Conservation (phyloP, 805 yeast genomes). For the Ogataea parapolymorpha region DNA sequence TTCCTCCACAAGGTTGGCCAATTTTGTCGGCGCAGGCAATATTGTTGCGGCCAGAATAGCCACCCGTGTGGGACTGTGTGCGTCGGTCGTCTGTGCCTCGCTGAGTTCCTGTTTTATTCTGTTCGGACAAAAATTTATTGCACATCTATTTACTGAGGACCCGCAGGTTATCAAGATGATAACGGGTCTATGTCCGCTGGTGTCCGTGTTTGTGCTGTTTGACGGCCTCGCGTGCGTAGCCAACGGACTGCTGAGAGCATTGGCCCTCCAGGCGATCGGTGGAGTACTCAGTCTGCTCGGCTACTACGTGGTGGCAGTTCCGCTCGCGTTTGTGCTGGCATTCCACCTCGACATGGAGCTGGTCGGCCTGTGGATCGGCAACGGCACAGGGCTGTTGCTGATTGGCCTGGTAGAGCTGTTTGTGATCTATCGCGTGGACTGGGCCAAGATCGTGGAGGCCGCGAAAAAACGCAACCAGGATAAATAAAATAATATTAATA, state of each 20-base stretch:
- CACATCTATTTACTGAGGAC: conserved; percentile 60
- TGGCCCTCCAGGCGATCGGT: conserved; percentile 73
- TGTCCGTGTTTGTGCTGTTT: conserved; percentile 61
- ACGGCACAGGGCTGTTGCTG: conserved; percentile 59
- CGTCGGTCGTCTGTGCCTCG: conserved; percentile 33
- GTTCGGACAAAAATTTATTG: conserved; percentile 46
- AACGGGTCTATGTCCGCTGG: conserved; percentile 56
- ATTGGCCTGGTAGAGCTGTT: conserved; percentile 49
- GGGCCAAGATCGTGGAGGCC: conserved; percentile 45
- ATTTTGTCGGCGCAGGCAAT: conserved; percentile 45
- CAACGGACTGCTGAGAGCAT: conserved; percentile 70
- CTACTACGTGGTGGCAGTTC: conserved; percentile 69
- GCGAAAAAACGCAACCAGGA: conserved; percentile 20
- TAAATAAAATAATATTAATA: conserved; percentile 1
- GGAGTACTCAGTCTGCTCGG: conserved; percentile 66
- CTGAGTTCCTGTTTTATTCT: conserved; percentile 45
- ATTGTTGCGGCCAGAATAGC: conserved; percentile 35
- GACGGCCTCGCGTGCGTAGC: conserved; percentile 73
- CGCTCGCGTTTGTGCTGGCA: conserved; percentile 60
- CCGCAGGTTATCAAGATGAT: conserved; percentile 51
- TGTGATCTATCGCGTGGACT: conserved; percentile 47
- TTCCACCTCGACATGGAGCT: conserved; percentile 45
- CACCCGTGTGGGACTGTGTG: conserved; percentile 38
- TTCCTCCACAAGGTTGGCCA: conserved; percentile 53
- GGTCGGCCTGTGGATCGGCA: conserved; percentile 71